A percentile compares a stretch with the other conserved stretches of the same genome.
Conservation (phyloP, 768 basidiomycete genomes). For the Russula foetens region DNA sequence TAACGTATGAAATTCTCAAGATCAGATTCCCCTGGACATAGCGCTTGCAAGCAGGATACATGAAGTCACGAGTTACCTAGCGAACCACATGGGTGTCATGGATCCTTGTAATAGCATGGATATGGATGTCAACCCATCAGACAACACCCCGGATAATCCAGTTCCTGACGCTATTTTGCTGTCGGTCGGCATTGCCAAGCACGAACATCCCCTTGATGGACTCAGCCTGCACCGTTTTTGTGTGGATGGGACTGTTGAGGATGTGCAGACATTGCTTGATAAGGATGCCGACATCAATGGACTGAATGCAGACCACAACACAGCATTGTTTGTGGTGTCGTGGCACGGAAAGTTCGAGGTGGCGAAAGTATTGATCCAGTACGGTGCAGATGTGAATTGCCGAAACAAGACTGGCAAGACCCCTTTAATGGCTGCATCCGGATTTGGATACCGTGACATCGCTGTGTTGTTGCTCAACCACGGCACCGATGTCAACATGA, state of each 20-base stretch:
- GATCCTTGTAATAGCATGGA: not conserved
- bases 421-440: not conserved
- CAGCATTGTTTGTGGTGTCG: not conserved
- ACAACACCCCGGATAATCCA: too few relatives aligned
- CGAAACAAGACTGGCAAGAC: not conserved
- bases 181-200: too few relatives aligned
- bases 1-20: not conserved
- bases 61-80: not conserved
- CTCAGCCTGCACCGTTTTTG: not conserved
- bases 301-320: not conserved
- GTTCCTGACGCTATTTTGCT: not conserved
- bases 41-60: not conserved
- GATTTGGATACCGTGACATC: not conserved
- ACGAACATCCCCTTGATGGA: accelerated
- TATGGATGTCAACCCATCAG: not conserved
- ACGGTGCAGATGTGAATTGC: not conserved
- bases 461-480: not conserved
- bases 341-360: not conserved
- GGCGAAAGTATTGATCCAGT: not conserved
- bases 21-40: not conserved
- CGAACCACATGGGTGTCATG: not conserved
- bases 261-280: not conserved
- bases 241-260: not conserved
- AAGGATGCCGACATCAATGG: not conserved
- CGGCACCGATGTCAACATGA: not conserved